phyloP scores from a whole-genome alignment of 2,329 filamentous ascomycete species.

The Emergomyces orientalis region DNA sequence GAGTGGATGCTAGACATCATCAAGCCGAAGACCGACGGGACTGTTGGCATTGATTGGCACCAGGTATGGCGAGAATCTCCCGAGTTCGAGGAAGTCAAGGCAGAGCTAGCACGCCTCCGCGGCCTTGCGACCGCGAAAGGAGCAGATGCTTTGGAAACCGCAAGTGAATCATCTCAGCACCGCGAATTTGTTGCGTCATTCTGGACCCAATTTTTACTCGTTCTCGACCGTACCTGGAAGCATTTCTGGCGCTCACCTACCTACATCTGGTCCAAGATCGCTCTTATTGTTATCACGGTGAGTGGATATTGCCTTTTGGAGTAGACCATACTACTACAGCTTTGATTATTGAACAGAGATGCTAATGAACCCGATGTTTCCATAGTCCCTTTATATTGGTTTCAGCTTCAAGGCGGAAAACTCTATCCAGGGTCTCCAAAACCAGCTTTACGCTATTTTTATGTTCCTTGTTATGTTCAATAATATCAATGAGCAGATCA shows the following conservation, averaged over 20 bases:
- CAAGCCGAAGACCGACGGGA: neutral
- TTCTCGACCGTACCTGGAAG: slow-evolving; percentile 66
- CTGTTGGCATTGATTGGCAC: slow-evolving; percentile 35
- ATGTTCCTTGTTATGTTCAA: slow-evolving; percentile 74
- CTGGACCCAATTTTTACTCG: slow-evolving; percentile 53
- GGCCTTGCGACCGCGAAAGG: neutral
- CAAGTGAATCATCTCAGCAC: neutral
- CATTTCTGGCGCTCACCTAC: slow-evolving; percentile 85
- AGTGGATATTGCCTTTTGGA: neutral
- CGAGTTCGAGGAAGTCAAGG: slow-evolving; percentile 44
- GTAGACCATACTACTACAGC: too few relatives aligned
- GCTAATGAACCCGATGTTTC: neutral
- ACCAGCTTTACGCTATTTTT: slow-evolving; percentile 85
- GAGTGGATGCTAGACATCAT: slow-evolving; percentile 58
- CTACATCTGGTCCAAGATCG: slow-evolving; percentile 76
- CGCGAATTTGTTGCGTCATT: slow-evolving; percentile 71
- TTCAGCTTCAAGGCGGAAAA: slow-evolving; percentile 58
- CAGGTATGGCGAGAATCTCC: slow-evolving; percentile 46
- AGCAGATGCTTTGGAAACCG: neutral
- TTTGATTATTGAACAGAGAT: neutral
- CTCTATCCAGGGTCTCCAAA: slow-evolving; percentile 69
- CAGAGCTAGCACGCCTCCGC: slow-evolving; percentile 54
- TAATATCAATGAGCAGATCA: slow-evolving; percentile 42
- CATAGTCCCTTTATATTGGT: neutral
- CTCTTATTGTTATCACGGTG: slow-evolving; percentile 37